Percentiles rank a stretch among this genome's conserved stretches.
Conservation (phyloP, 2,329 filamentous ascomycete species). For the Apiospora phragmitis region DNA sequence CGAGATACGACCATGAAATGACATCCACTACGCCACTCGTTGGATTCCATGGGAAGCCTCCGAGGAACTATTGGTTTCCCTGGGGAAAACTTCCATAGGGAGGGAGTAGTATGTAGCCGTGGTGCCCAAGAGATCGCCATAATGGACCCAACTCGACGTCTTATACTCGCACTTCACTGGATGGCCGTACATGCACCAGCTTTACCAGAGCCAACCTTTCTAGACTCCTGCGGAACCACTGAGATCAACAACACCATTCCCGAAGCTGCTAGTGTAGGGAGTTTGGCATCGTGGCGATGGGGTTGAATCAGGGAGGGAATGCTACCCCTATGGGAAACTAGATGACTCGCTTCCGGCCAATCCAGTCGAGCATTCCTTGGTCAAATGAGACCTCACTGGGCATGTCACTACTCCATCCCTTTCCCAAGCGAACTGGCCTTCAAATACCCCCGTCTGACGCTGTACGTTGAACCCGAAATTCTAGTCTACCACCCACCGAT, state of each 20-base stretch:
- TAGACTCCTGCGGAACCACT: background rate
- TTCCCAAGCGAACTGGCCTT: conserved; percentile 13
- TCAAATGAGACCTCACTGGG: background rate
- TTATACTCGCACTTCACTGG: background rate
- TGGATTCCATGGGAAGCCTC: background rate
- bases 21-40: background rate
- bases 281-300: conserved; percentile 16
- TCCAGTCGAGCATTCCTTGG: background rate
- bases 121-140: background rate
- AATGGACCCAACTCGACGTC: background rate
- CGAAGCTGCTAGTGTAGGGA: conserved; percentile 11
- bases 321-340: conserved; percentile 11
- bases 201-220: background rate
- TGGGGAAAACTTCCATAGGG: background rate
- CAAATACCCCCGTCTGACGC: conserved; percentile 20
- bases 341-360: background rate
- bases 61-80: background rate
- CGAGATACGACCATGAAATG: background rate
- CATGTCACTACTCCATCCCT: background rate
- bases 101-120: background rate
- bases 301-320: conserved; percentile 20
- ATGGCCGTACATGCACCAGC: background rate
- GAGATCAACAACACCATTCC: conserved; percentile 22
- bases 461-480: background rate
- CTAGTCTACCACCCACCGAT: conserved; percentile 10